These are phyloP conservation scores for Pestalotiopsis sp. DNA, from an alignment of 2,329 filamentous ascomycete species.

Conservation along the genomic window DNA sequence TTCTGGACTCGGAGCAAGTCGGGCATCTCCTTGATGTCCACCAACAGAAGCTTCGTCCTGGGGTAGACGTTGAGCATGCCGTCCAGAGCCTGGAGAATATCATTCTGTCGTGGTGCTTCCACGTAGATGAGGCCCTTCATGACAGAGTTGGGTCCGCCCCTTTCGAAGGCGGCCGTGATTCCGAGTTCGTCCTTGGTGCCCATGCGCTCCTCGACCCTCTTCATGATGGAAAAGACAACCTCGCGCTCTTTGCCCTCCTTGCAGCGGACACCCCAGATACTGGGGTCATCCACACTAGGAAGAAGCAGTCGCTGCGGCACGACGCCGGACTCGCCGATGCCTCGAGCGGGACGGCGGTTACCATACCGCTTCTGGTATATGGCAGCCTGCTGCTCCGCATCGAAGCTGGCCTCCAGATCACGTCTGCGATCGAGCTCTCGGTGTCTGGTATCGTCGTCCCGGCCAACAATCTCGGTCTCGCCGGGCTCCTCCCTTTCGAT, in stretches of 20 bases:
- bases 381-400: constrained; percentile 91
- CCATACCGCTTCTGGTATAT: constrained; percentile 87
- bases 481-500: constrained; percentile 90
- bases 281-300: constrained; percentile 91
- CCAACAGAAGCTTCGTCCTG: constrained; percentile 80
- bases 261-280: constrained; percentile 92
- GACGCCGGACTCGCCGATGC: constrained; percentile 70
- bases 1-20: constrained; percentile 91
- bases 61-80: constrained; percentile 90
- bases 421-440: constrained; percentile 91
- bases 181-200: constrained; percentile 79
- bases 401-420: constrained; percentile 83
- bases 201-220: constrained; percentile 79
- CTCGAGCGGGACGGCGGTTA: constrained; percentile 68
- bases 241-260: constrained; percentile 96
- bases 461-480: constrained; percentile 78
- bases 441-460: constrained; percentile 89
- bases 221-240: constrained; percentile 84
- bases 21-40: constrained; percentile 96
- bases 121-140: constrained; percentile 97
- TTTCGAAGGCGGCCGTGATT: constrained; percentile 91
- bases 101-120: constrained; percentile 84
- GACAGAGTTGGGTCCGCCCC: constrained; percentile 72
- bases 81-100: constrained; percentile 81
- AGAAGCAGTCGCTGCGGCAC: constrained; percentile 85